phyloP scores from a whole-genome alignment of 148 eudicot genomes.

The Arbutus unedo region DNA sequence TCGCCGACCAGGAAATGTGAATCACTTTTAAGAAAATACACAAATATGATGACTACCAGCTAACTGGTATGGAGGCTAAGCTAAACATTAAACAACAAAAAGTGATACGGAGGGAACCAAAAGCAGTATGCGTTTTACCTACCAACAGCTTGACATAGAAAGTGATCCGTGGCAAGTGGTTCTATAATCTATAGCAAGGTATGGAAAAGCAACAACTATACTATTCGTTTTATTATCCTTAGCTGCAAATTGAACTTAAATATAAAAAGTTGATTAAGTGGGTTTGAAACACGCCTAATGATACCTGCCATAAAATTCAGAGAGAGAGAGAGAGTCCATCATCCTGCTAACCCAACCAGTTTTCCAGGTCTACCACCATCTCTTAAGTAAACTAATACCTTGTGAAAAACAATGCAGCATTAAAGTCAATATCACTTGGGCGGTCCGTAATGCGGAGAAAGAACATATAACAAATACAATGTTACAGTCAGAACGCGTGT shows the following conservation, averaged over 20 bases:
- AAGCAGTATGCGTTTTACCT: not conserved
- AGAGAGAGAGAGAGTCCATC: not conserved
- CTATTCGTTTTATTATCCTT: not conserved
- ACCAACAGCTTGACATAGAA: not conserved
- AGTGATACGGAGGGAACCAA: not conserved
- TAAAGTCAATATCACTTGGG: not conserved
- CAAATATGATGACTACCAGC: not conserved
- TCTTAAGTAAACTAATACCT: not conserved
- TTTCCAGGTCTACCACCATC: not conserved
- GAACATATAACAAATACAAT: not conserved
- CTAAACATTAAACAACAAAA: not conserved
- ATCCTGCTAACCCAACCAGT: not conserved
- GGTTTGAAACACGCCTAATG: conserved; percentile 11
- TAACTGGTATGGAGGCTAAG: not conserved
- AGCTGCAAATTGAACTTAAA: not conserved
- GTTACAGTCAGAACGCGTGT: not conserved
- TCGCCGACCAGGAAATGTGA: not conserved
- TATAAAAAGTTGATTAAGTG: not conserved
- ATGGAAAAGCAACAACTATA: not conserved
- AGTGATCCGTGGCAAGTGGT: not conserved
- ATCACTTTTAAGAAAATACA: not conserved
- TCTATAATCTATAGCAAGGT: not conserved
- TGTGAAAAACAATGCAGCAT: not conserved
- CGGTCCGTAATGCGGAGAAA: not conserved
- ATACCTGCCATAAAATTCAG: not conserved